A percentile compares a stretch with the other conserved stretches of the same genome.
phyloP scores from a whole-genome alignment of 805 yeast genomes.

The Ogataea henricii region DNA sequence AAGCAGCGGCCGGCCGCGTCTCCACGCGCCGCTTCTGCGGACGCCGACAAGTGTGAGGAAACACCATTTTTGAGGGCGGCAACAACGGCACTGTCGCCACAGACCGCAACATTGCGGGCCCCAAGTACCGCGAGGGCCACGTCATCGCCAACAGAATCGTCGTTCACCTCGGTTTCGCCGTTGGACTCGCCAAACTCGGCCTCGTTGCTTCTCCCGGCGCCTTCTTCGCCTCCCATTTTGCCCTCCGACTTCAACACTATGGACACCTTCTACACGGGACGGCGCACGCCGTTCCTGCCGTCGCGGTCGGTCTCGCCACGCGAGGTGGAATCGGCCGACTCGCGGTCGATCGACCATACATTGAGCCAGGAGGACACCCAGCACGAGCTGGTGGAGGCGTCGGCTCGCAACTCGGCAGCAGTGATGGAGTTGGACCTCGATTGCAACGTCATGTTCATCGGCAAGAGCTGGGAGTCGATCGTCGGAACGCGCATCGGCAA shows the following conservation, averaged over 20 bases:
- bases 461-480: slow-evolving; percentile 75
- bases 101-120: not conserved
- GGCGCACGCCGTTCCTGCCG: slow-evolving; percentile 11
- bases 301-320: slow-evolving; percentile 26
- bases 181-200: not conserved
- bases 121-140: not conserved
- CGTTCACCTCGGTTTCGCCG: not conserved
- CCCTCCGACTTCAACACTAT: slow-evolving; percentile 6
- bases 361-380: slow-evolving; percentile 14
- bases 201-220: too few species aligned
- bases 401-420: slow-evolving; percentile 71
- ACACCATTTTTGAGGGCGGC: not conserved
- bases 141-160: not conserved
- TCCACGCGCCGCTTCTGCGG: not conserved
- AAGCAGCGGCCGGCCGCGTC: not conserved
- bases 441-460: slow-evolving; percentile 73
- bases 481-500: slow-evolving; percentile 66
- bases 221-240: not conserved
- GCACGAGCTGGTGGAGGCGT: slow-evolving; percentile 57
- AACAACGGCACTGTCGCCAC: not conserved
- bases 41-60: not conserved
- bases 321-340: slow-evolving; percentile 12
- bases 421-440: slow-evolving; percentile 81
- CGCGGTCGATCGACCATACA: slow-evolving; percentile 18
- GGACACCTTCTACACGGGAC: slow-evolving; percentile 11